phyloP scores from a whole-genome alignment of 345 rosid genomes.

The Eucalyptus pauciflora region DNA sequence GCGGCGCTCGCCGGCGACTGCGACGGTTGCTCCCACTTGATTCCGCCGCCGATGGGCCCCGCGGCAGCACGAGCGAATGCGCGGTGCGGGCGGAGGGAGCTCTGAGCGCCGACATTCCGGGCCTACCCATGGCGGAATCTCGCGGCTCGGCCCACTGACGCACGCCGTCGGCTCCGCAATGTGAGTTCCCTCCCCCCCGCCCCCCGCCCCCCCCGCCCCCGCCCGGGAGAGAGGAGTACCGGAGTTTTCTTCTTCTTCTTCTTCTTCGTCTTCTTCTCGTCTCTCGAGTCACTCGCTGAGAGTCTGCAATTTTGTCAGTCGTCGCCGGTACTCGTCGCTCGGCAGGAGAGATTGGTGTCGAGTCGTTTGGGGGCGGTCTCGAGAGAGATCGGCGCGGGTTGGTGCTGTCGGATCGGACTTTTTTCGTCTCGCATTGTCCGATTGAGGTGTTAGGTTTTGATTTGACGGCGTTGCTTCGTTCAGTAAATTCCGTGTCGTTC shows the following conservation, averaged over 20 bases:
- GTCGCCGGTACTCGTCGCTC: background rate
- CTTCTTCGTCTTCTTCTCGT: background rate
- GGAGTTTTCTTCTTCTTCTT: background rate
- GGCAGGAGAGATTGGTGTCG: background rate
- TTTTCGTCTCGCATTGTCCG: background rate
- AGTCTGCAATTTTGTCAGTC: background rate
- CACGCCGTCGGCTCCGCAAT: background rate
- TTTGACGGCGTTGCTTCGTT: background rate
- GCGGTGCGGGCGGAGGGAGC: background rate
- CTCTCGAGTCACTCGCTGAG: background rate
- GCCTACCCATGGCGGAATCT: background rate
- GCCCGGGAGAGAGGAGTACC: background rate
- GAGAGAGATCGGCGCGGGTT: background rate
- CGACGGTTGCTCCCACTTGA: background rate
- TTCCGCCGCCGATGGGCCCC: background rate
- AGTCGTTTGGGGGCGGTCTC: background rate
- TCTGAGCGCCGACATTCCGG: background rate
- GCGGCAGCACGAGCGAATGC: background rate
- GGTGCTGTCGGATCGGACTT: background rate
- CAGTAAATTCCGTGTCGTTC: background rate
- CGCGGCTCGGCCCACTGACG: background rate
- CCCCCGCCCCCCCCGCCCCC: background rate
- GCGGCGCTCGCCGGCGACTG: background rate
- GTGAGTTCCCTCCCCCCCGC: background rate
- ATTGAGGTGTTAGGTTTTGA: background rate